Evolutionary conservation across 495 filamentous ascomycete species (phyloP).

Genomic region (Niebla homalea): DNA sequence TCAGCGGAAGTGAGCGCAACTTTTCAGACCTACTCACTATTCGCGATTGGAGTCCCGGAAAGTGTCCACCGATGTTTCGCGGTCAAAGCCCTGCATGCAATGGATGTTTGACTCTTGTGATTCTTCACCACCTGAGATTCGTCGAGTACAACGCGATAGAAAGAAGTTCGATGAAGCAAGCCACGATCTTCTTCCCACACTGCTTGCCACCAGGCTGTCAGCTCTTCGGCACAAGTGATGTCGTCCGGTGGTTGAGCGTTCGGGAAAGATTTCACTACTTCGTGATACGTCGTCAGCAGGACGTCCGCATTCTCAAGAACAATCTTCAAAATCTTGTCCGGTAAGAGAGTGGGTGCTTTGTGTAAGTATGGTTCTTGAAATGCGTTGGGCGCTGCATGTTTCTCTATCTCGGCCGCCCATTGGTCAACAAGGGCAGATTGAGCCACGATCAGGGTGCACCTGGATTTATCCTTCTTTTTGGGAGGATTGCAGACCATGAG

Average conservation of each 20-base stretch:
- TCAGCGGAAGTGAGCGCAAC: no score
- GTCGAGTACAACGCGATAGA: conserved; percentile 43
- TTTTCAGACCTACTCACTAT: conserved; percentile 13
- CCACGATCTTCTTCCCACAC: conserved; percentile 24
- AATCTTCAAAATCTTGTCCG: no score
- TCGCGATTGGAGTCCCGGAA: conserved; percentile 46
- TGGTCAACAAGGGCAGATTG: conserved; percentile 29
- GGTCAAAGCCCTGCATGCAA: conserved; percentile 39
- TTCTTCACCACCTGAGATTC: conserved; percentile 56
- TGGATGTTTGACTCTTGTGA: conserved; percentile 27
- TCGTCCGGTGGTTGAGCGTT: conserved; percentile 19
- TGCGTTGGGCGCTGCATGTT: conserved; percentile 20
- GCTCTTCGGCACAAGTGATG: conserved; percentile 14
- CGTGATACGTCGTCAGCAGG: conserved; percentile 38
- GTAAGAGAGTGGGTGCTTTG: no score
- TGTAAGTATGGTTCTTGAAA: conserved; percentile 7
- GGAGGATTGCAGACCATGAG: conserved; percentile 36
- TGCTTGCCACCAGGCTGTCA: conserved; percentile 25
- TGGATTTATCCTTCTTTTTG: conserved; percentile 9
- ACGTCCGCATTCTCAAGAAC: conserved; percentile 14
- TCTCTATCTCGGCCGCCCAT: conserved; percentile 29
- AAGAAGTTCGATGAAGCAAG: conserved; percentile 34
- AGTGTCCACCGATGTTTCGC: conserved; percentile 45
- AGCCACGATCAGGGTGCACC: conserved; percentile 39
- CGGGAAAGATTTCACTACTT: conserved; percentile 39